Evolutionary conservation across 768 basidiomycete species (phyloP).

Genomic region (Calocybe gangraenosa): DNA sequence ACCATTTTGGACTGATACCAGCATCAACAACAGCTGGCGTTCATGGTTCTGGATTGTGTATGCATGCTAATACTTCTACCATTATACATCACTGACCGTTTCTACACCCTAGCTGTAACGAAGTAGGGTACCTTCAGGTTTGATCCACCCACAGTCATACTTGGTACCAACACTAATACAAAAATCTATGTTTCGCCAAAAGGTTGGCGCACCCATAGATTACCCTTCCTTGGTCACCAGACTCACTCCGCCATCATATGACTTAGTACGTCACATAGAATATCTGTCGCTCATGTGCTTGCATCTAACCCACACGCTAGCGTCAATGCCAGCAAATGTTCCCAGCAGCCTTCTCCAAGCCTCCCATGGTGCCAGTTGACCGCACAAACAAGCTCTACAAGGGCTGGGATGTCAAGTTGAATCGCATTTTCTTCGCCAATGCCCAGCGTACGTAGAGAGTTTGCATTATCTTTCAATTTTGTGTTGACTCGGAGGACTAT

Average conservation of each 20-base stretch:
- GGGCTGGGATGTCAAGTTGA: conserved; percentile 59
- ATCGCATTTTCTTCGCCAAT: conserved; percentile 66
- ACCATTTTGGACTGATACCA: conserved; percentile 48
- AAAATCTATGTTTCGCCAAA: background rate
- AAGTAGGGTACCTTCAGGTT: conserved; percentile 59
- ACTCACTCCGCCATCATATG: conserved; percentile 50
- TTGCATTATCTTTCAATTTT: background rate
- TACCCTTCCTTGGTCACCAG: conserved; percentile 48
- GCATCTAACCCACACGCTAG: conserved; percentile 25
- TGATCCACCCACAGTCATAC: background rate
- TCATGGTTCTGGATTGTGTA: conserved; percentile 76
- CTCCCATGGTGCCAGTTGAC: conserved; percentile 37
- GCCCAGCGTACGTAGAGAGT: conserved; percentile 48
- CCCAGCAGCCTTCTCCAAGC: conserved; percentile 48
- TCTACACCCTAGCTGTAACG: conserved; percentile 50
- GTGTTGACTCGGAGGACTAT: conserved; percentile 1
- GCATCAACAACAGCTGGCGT: conserved; percentile 49
- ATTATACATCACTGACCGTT: conserved; percentile 1
- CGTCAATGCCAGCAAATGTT: conserved; percentile 72
- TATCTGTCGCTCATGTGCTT: too few relatives aligned
- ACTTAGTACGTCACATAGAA: conserved; percentile 34
- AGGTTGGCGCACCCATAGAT: conserved; percentile 39
- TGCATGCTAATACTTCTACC: conserved; percentile 14
- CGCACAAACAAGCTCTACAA: conserved; percentile 46
- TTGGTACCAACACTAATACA: too few relatives aligned